A percentile compares a stretch with the other conserved stretches of the same genome.
These are phyloP conservation scores for Kwoniella newhampshirensis DNA, from an alignment of 768 basidiomycete genomes.

Conservation along the genomic window DNA sequence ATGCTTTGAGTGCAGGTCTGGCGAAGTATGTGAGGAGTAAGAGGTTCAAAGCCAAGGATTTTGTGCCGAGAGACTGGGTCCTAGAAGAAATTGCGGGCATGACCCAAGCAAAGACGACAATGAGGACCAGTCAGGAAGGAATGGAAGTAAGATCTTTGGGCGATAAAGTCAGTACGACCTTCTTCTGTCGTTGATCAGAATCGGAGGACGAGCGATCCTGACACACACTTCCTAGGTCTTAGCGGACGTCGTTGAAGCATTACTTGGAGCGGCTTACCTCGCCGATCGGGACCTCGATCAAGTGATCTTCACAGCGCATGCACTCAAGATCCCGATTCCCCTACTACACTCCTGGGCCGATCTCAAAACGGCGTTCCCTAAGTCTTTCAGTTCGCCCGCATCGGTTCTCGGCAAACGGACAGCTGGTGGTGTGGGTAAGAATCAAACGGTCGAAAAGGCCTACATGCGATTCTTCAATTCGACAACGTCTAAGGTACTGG, in stretches of 20 bases:
- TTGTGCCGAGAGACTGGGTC: conserved; percentile 26
- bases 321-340: conserved; percentile 15
- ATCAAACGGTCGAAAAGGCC: background rate
- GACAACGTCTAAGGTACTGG: conserved; percentile 15
- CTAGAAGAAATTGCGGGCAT: background rate
- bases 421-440: background rate
- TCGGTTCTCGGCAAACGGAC: background rate
- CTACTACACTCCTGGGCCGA: conserved; percentile 16
- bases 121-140: conserved; percentile 1
- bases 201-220: too few species aligned
- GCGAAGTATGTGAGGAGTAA: conserved; percentile 11
- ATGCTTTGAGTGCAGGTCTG: conserved; percentile 19
- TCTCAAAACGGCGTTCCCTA: conserved; percentile 1
- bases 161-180: conserved; percentile 32
- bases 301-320: conserved; percentile 4
- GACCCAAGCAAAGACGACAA: background rate
- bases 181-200: conserved; percentile 2
- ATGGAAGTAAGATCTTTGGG: conserved; percentile 16
- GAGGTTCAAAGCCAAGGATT: conserved; percentile 22
- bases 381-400: too few species aligned
- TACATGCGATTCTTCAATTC: conserved; percentile 29
- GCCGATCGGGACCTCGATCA: conserved; percentile 17
- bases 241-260: conserved; percentile 42
- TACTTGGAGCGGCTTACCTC: conserved; percentile 38
- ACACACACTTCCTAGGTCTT: too few species aligned